Base-by-base conservation (phyloP, 805 yeast species). In the Spencermartinsiella europaea region DNA sequence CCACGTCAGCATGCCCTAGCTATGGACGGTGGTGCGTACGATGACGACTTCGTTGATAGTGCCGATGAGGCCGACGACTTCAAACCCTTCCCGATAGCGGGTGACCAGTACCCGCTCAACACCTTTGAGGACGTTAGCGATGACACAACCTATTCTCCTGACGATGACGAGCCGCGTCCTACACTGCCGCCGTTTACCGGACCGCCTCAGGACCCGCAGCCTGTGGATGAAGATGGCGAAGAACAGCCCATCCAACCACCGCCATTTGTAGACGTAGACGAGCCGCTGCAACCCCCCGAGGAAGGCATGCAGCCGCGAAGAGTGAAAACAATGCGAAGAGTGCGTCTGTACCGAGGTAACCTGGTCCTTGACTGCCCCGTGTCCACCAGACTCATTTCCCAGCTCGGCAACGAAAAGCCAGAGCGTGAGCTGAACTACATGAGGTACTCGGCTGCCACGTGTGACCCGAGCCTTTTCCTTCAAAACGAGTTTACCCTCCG, bases 381-480 rank as follows among this genome's bases (percentile, higher is more conserved):
- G 1, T 81, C 95, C n/a, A 76, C 78, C 25, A 74, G 78, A 41
- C 71, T 88, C 42, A 67, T 84, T 37, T 66, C 69, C 40, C 78
- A 77, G 56, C 82, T 75, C 57, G 14, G 31, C 21, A 67, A 73
- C 60, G 60, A 76, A 49, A 55, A 71, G 57, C 36, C 68, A 55
- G 63, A 67, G 72, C 62, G 90, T 62, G 85, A 91, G 70, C 84
- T 83, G 73, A 74, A 80, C 28, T 87, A 83, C 58, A 83, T 91
- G 91, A 76, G 98, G 63, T 91, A 90, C 66, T 87, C 93, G 47
- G 97, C 96, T 0, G 89, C 86, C 17, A 91, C 98, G 0, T 84
- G 95, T 63, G 95, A 91, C 52, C 98, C 98, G 0, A 72, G 78
- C 8, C 79, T 82, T 46, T 86, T 85, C 60, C 68, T 65, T 16